Evolutionary conservation across 805 yeast genomes (phyloP).

Genomic region (Suhomyces sp.): DNA sequence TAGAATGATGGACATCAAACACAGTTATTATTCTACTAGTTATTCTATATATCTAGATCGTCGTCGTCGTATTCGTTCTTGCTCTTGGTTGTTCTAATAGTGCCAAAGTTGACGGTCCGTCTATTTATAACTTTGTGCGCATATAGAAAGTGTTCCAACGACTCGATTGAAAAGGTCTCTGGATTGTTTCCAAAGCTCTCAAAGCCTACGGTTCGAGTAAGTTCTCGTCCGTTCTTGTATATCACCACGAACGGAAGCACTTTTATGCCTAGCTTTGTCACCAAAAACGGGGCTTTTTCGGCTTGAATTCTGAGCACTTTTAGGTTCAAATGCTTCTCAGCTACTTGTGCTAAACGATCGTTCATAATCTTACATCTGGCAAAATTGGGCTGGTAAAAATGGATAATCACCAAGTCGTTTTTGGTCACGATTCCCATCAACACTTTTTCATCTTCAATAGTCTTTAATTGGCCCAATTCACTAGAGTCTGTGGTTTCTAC

Average conservation of each 20-base stretch:
- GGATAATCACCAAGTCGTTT: conserved; percentile 47
- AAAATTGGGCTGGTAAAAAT: conserved; percentile 63
- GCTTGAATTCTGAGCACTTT: conserved; percentile 58
- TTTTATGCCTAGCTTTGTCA: conserved; percentile 57
- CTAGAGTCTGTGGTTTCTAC: conserved; percentile 30
- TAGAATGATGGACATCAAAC: too few species aligned
- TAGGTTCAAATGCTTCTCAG: conserved; percentile 57
- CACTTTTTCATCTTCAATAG: conserved; percentile 50
- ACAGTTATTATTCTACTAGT: not conserved
- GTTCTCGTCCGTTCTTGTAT: conserved; percentile 59
- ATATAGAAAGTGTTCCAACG: conserved; percentile 42
- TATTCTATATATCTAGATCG: conserved; percentile 18
- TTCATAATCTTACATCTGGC: conserved; percentile 61
- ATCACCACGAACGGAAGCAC: conserved; percentile 69
- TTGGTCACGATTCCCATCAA: conserved; percentile 51
- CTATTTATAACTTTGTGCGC: conserved; percentile 27
- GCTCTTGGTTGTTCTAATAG: conserved; percentile 9
- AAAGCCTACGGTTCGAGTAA: conserved; percentile 64
- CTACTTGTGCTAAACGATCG: conserved; percentile 37
- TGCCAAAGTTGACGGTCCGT: conserved; percentile 29
- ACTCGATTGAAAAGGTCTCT: conserved; percentile 44
- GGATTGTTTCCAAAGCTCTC: conserved; percentile 51
- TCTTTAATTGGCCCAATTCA: conserved; percentile 43
- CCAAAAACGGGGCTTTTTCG: conserved; percentile 68
- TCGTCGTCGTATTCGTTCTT: conserved; percentile 30